phyloP scores from a whole-genome alignment of 2,329 filamentous ascomycete species.

The Beauveria scarabaeidicola region DNA sequence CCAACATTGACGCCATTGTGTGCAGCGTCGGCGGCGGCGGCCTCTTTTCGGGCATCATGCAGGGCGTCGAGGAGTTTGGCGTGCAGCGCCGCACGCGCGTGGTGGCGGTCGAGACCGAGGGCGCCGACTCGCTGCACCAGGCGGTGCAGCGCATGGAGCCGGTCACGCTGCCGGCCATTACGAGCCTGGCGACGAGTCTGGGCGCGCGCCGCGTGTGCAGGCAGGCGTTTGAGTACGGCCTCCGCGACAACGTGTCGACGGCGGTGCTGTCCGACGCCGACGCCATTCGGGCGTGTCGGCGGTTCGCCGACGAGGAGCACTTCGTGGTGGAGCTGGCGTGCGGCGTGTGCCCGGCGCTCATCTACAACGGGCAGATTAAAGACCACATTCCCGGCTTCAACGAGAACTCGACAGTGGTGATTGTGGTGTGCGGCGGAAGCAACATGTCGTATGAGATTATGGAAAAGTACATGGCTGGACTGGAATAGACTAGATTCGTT shows the following conservation, averaged over 20 bases:
- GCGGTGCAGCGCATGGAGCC: conserved; percentile 45
- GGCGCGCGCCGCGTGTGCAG: conserved; percentile 60
- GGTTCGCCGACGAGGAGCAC: conserved; percentile 22
- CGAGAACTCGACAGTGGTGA: conserved; percentile 20
- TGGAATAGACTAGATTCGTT: background rate
- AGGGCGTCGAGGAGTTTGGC: conserved; percentile 41
- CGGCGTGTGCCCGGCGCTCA: conserved; percentile 21
- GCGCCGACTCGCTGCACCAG: conserved; percentile 56
- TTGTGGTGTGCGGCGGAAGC: conserved; percentile 25
- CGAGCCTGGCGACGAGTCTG: conserved; percentile 61
- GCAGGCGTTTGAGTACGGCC: conserved; percentile 25
- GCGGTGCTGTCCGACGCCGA: conserved; percentile 21
- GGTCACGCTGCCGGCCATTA: conserved; percentile 59
- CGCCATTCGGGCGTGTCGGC: conserved; percentile 19
- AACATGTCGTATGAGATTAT: conserved; percentile 26
- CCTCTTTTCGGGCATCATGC: conserved; percentile 63
- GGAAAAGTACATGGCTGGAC: conserved; percentile 13
- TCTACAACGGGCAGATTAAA: conserved; percentile 18
- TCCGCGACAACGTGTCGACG: conserved; percentile 19
- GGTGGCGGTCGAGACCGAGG: conserved; percentile 63
- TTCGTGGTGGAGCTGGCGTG: conserved; percentile 24
- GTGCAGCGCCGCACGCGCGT: conserved; percentile 33
- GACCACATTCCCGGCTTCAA: conserved; percentile 17
- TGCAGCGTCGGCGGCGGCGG: conserved; percentile 76
- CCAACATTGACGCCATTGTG: conserved; percentile 54